phyloP scores from a whole-genome alignment of 306 rosid species.

The Calophaca sinica region DNA sequence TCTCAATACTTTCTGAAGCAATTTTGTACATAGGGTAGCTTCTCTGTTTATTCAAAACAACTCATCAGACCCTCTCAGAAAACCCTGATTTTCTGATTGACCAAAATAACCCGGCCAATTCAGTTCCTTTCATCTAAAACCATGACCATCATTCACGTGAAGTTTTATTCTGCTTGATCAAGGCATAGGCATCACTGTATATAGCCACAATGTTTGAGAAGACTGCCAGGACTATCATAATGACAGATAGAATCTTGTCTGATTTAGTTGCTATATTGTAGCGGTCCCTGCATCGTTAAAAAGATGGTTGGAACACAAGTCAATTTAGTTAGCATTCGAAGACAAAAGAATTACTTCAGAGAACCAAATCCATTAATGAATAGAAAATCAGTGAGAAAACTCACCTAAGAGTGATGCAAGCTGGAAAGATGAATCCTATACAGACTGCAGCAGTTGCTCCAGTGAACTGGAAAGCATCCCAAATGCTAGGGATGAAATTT shows the following conservation, averaged over 20 bases:
- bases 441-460: conserved; percentile 64
- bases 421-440: conserved; percentile 61
- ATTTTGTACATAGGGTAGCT: conserved; percentile 55
- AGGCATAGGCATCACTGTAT: conserved; percentile 82
- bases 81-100: conserved; percentile 53
- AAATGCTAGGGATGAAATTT: conserved; percentile 75
- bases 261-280: conserved; percentile 74
- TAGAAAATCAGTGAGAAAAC: conserved; percentile 34
- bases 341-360: conserved; percentile 3
- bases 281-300: conserved; percentile 63
- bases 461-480: conserved; percentile 76
- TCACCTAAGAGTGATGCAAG: conserved; percentile 52
- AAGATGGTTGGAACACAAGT: background rate
- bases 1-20: conserved; percentile 49
- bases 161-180: conserved; percentile 68
- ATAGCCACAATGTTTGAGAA: conserved; percentile 81
- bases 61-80: conserved; percentile 52
- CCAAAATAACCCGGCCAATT: conserved; percentile 36
- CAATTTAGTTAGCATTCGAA: background rate
- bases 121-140: conserved; percentile 37
- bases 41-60: conserved; percentile 49
- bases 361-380: background rate
- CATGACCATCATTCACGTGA: conserved; percentile 51
- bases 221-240: conserved; percentile 81
- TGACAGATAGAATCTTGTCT: conserved; percentile 67